Evolutionary conservation across 2,329 filamentous ascomycete genomes (phyloP).

Genomic region (Fusarium buxicola): DNA sequence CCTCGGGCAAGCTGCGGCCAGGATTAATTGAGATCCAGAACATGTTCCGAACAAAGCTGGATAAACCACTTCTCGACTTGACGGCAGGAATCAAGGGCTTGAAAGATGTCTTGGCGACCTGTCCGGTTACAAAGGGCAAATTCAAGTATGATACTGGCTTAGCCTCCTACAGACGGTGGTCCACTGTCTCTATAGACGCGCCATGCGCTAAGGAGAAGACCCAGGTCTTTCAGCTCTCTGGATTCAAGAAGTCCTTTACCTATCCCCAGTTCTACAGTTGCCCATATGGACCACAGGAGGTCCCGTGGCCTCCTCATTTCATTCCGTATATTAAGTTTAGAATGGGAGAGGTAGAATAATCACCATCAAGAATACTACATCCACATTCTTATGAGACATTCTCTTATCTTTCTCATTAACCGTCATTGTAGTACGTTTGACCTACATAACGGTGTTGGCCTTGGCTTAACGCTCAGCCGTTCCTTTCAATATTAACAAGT

Average conservation of each 20-base stretch:
- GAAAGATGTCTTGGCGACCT: neutral
- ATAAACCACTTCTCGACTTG: neutral
- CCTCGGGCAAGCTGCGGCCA: constrained; percentile 2
- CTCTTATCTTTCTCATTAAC: too few species aligned
- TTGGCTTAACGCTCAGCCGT: too few species aligned
- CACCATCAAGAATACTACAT: too few species aligned
- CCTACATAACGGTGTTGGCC: too few species aligned
- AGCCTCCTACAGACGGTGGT: constrained; percentile 3
- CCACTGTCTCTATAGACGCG: neutral
- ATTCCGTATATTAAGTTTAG: constrained; percentile 10
- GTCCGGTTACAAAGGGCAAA: neutral
- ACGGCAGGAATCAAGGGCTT: neutral
- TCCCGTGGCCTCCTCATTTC: constrained; percentile 5
- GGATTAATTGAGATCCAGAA: constrained; percentile 8
- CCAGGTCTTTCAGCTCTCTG: constrained; percentile 2
- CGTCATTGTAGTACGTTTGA: too few species aligned
- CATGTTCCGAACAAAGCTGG: neutral
- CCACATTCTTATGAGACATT: too few species aligned
- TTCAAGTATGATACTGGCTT: constrained; percentile 1
- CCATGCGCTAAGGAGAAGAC: constrained; percentile 1
- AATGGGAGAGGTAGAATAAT: neutral
- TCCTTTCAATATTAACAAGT: too few species aligned
- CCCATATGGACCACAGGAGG: neutral
- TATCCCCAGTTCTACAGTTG: constrained; percentile 8
- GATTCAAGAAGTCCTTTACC: constrained; percentile 3